Base-by-base conservation (phyloP, 1,139 yeast genomes). In the Candida tunisiensis region DNA sequence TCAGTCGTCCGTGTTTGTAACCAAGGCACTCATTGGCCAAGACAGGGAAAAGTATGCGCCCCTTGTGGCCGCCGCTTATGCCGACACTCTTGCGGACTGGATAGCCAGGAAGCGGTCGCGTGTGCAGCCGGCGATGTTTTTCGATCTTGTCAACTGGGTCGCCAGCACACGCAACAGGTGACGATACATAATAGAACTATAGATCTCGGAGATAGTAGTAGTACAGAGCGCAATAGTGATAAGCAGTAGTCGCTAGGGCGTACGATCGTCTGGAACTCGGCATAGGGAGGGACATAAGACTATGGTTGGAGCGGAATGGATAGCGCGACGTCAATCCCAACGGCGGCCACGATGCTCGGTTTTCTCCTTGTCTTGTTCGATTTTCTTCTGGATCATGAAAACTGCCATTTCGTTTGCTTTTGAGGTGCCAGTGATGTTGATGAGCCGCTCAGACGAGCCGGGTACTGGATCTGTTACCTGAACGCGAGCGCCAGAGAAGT, bases 111-210 rank as follows among this genome's bases (percentile, higher is more conserved):
- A 68, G 32, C 69, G 67, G 40, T 34, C 32, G 30, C 31, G 29
- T 15, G 55, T 69, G 23, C 68, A 67, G 17, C 62, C 79, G 3
- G 61, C 69, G 9, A 47, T 80, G 42, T 80, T 79, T 49, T 64
- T 71, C 39, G 95, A 83, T 40, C 70, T 82, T 35, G 63, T 78
- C 43, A 82, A 82, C 51, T 83, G 92, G 91, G 46, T 79, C 28
- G 65, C 64, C 8, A 27, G 24, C 20, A 33, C 31, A 23, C 31
- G 34, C 5, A 15, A 16, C 16, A 17, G 13, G 18, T 16, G n/a
- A n/a, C n/a, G n/a, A n/a, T n/a, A n/a, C n/a, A n/a, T n/a, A n/a
- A n/a, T n/a, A n/a, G n/a, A n/a, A n/a, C n/a, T n/a, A n/a, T n/a
- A n/a, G n/a, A n/a, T n/a, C n/a, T n/a, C n/a, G n/a, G n/a, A n/a